These are phyloP conservation scores for Lichtheimia ramosa DNA, from an alignment of 371 early-diverging fungal genomes.

Conservation along the genomic window DNA sequence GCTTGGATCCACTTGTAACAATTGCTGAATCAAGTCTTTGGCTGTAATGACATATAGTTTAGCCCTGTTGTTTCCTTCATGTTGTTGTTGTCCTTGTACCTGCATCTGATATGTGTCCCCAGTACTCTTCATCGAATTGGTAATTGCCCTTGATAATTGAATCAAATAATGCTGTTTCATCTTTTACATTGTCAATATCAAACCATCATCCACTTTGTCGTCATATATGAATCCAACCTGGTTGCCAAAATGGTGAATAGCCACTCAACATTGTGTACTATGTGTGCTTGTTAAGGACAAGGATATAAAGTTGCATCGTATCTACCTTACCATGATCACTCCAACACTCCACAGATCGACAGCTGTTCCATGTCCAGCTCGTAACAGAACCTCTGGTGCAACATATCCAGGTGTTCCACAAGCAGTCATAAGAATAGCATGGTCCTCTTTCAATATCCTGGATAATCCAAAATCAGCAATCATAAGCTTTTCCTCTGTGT, in stretches of 20 bases:
- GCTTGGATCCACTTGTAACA: conserved; percentile 73
- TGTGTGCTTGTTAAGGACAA: background rate
- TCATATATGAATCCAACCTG: conserved; percentile 23
- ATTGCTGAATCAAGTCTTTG: conserved; percentile 74
- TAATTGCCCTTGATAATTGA: background rate
- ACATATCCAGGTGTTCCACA: conserved; percentile 91
- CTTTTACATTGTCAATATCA: background rate
- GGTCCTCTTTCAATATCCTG: conserved; percentile 68
- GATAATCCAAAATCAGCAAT: conserved; percentile 84
- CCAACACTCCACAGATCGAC: conserved; percentile 93
- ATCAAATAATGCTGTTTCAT: background rate
- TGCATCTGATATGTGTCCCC: conserved; percentile 74
- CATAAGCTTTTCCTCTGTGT: conserved; percentile 58
- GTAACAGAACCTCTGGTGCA: conserved; percentile 82
- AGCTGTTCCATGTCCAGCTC: conserved; percentile 64
- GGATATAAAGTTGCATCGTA: background rate
- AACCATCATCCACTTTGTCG: too few relatives aligned
- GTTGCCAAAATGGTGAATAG: conserved; percentile 90
- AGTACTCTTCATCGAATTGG: conserved; percentile 75
- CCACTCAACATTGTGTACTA: conserved; percentile 84
- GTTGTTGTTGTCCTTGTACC: conserved; percentile 29
- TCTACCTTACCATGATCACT: conserved; percentile 66
- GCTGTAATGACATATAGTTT: conserved; percentile 40
- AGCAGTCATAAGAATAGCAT: conserved; percentile 71
- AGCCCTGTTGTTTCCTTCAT: background rate